Base-by-base conservation (phyloP, 352 stramenopile genomes). In the Globisporangium sylvaticum region DNA sequence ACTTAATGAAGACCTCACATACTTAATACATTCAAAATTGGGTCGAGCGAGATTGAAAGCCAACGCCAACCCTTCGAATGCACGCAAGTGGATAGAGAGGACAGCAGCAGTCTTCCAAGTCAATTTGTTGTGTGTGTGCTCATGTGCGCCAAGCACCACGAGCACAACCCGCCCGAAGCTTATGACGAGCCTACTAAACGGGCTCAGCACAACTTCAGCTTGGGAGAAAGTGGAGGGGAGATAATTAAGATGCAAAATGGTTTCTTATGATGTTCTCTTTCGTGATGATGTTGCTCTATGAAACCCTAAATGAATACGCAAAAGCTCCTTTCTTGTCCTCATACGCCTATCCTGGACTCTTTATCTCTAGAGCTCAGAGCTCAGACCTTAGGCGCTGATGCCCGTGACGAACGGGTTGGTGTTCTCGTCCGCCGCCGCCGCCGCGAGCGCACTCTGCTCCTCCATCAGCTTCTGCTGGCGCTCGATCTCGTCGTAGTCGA, bases 401-500 rank as follows among this genome's bases (percentile, higher is more conserved):
- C 65, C 65, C 48, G 31, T 54, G 24, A 58, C 58, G 52, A 70
- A 70, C 34, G 65, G 65, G 29, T 70, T 65, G n/a, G 15, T 46
- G 15, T 56, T 39, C 10, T 54, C 64, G 8, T 67, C 66, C 15
- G 27, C 64, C 0, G 67, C 64, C 0, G 62, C 74, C 48, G 68
- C 72, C 15, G 64, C 63, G 1, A 66, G 46, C 27, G 67, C 67
- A 15, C 76, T 71, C 46, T 81, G 71, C 50, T 89, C 83, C 62
- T 94, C 87, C 8, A 91, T 58, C 27, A 96, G 77, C 64, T 87
- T 79, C 70, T 96, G 88, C 72, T 96, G 88, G 25, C 88, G 88
- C 72, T 96, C 87, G 65, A 96, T 92, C 68, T 96, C 88, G 48
- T 96, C 88, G 58, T 96, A 96, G 67, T 96, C 88, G 56, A 96